Evolutionary conservation across 2,329 filamentous ascomycete genomes (phyloP).

Genomic region (Aureobasidium sp.): DNA sequence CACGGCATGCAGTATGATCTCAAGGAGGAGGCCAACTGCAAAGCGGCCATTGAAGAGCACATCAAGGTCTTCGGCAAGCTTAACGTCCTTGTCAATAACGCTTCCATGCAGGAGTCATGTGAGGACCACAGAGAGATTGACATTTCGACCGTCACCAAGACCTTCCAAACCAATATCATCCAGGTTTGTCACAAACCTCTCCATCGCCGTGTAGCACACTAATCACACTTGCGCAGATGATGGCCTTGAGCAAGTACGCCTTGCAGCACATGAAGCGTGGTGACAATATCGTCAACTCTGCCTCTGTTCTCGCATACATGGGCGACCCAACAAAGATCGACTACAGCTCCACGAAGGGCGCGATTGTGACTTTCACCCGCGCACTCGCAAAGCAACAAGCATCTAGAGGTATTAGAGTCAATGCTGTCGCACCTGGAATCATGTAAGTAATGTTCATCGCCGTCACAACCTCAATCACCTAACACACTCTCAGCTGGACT

Average conservation of each 20-base stretch:
- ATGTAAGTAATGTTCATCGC: slow-evolving; percentile 18
- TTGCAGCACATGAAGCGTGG: slow-evolving; percentile 49
- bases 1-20: slow-evolving; percentile 45
- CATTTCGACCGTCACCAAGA: slow-evolving; percentile 48
- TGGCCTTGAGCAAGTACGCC: slow-evolving; percentile 53
- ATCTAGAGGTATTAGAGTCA: slow-evolving; percentile 53
- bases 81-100: slow-evolving; percentile 53
- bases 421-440: slow-evolving; percentile 27
- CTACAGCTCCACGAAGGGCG: slow-evolving; percentile 53
- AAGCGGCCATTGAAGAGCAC: slow-evolving; percentile 47
- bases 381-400: slow-evolving; percentile 47
- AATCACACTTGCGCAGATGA: slow-evolving; percentile 33
- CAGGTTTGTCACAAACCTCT: slow-evolving; percentile 23
- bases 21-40: slow-evolving; percentile 45
- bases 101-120: slow-evolving; percentile 50
- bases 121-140: slow-evolving; percentile 48
- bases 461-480: background rate
- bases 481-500: slow-evolving; percentile 27
- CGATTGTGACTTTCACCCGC: slow-evolving; percentile 51
- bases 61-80: slow-evolving; percentile 39
- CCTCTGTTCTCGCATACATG: slow-evolving; percentile 41
- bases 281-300: slow-evolving; percentile 49
- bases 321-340: slow-evolving; percentile 43
- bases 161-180: slow-evolving; percentile 52
- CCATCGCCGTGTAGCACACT: background rate